These are phyloP conservation scores for Tricholoma hemisulphureum DNA, from an alignment of 768 basidiomycete genomes.

Conservation along the genomic window DNA sequence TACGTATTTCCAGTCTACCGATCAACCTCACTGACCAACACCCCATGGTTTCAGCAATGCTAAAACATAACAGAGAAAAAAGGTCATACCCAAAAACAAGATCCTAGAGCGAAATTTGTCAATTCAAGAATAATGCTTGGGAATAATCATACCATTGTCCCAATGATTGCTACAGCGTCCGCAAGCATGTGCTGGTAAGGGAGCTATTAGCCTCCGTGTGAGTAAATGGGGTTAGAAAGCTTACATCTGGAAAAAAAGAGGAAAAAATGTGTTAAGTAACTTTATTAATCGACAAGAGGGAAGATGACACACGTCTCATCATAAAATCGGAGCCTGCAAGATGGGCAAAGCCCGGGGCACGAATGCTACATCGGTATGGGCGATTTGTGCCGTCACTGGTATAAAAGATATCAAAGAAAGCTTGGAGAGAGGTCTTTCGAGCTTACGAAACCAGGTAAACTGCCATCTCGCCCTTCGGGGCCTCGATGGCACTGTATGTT, in stretches of 20 bases:
- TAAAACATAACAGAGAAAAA: not conserved
- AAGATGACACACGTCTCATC: conserved; percentile 76
- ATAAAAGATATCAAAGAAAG: not conserved
- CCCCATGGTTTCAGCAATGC: not conserved
- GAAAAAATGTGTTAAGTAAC: conserved; percentile 12
- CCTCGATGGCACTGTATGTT: conserved; percentile 97
- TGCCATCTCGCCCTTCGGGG: conserved; percentile 98
- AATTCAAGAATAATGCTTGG: conserved; percentile 7
- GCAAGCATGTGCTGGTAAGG: conserved; percentile 77
- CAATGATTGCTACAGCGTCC: conserved; percentile 95
- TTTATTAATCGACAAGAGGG: conserved; percentile 4
- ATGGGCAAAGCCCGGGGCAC: conserved; percentile 95
- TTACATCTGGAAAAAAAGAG: conserved; percentile 40
- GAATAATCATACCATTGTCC: conserved; percentile 78
- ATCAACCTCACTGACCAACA: conserved; percentile 22
- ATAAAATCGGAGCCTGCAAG: conserved; percentile 96
- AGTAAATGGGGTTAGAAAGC: conserved; percentile 16
- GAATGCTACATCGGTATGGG: conserved; percentile 96
- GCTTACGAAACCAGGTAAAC: conserved; percentile 95
- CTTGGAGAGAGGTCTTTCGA: not conserved
- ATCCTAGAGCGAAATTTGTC: conserved; percentile 45
- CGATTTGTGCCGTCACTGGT: conserved; percentile 88
- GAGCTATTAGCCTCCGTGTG: conserved; percentile 13
- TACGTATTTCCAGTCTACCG: conserved; percentile 10
- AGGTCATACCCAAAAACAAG: conserved; percentile 87